Evolutionary conservation across 345 rosid genomes (phyloP).

Genomic region (Brassica rapa): DNA sequence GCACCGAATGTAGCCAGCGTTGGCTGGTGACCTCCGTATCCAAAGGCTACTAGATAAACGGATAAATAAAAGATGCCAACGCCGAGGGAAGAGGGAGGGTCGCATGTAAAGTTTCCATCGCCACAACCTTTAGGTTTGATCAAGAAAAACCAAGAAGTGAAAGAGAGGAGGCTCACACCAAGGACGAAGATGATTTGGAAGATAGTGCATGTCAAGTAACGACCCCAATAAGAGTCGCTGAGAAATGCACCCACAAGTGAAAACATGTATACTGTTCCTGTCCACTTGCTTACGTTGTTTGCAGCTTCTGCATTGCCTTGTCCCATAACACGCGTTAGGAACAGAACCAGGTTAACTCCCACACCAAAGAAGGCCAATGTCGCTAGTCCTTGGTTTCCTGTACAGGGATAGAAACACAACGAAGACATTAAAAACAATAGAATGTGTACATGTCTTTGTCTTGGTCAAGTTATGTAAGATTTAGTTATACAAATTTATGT

Average conservation of each 20-base stretch:
- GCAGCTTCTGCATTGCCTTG: slow-evolving; percentile 84
- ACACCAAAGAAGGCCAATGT: slow-evolving; percentile 95
- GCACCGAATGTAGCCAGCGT: slow-evolving; percentile 89
- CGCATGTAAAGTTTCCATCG: slow-evolving; percentile 49
- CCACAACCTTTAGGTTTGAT: slow-evolving; percentile 75
- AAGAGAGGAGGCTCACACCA: slow-evolving; percentile 61
- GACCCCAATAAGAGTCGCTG: slow-evolving; percentile 96
- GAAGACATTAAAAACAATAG: background rate
- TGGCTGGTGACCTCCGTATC: slow-evolving; percentile 93
- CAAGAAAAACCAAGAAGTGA: slow-evolving; percentile 64
- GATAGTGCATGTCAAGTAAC: slow-evolving; percentile 59
- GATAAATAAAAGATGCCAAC: slow-evolving; percentile 61
- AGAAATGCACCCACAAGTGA: slow-evolving; percentile 90
- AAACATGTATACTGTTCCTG: slow-evolving; percentile 87
- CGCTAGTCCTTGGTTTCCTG: slow-evolving; percentile 84
- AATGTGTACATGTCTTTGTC: background rate
- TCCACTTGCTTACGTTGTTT: slow-evolving; percentile 88
- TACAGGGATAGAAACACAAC: background rate
- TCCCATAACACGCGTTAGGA: slow-evolving; percentile 76
- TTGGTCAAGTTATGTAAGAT: background rate
- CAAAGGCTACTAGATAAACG: slow-evolving; percentile 73
- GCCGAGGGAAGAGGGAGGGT: slow-evolving; percentile 46
- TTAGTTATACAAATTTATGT: background rate
- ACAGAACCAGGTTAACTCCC: slow-evolving; percentile 81
- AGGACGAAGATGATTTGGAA: slow-evolving; percentile 37